Conservation (phyloP, 106 monocot species). For the Dendrobium chrysotoxum region DNA sequence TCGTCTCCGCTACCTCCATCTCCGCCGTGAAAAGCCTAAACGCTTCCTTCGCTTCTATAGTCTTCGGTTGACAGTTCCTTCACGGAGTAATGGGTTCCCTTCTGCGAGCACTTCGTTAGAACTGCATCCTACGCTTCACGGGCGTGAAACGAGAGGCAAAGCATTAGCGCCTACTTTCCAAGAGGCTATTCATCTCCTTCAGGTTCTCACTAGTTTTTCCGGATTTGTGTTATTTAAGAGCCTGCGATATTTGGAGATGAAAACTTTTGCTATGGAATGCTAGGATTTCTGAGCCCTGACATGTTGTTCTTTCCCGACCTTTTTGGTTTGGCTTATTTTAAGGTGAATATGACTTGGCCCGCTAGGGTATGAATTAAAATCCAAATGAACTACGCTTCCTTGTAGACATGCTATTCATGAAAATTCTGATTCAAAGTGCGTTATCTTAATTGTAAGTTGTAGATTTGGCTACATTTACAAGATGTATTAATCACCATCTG, state of each 20-base stretch:
- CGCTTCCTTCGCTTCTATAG: neutral
- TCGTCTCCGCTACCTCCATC: slow-evolving; percentile 9
- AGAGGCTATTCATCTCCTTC: slow-evolving; percentile 90
- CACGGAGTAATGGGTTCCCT: slow-evolving; percentile 25
- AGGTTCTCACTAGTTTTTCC: slow-evolving; percentile 26
- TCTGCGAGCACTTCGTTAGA: slow-evolving; percentile 9
- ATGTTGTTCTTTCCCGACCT: neutral
- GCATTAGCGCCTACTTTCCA: slow-evolving; percentile 61
- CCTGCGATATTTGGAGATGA: neutral
- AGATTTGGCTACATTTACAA: no score
- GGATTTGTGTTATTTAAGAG: neutral
- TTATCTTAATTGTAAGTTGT: no score
- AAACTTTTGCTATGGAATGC: neutral
- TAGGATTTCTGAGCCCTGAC: neutral
- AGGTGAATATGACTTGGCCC: no score
- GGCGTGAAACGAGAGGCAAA: neutral
- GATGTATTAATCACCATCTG: no score
- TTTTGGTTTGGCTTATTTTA: neutral
- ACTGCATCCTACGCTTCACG: neutral
- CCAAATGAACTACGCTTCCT: no score
- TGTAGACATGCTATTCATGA: no score
- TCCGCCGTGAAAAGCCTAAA: slow-evolving; percentile 8
- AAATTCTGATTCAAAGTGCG: no score
- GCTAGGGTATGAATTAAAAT: no score
- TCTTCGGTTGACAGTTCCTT: slow-evolving; percentile 10